These are phyloP conservation scores for Bipolaris sorokiniana DNA, from an alignment of 2,329 filamentous ascomycete species.

Conservation along the genomic window DNA sequence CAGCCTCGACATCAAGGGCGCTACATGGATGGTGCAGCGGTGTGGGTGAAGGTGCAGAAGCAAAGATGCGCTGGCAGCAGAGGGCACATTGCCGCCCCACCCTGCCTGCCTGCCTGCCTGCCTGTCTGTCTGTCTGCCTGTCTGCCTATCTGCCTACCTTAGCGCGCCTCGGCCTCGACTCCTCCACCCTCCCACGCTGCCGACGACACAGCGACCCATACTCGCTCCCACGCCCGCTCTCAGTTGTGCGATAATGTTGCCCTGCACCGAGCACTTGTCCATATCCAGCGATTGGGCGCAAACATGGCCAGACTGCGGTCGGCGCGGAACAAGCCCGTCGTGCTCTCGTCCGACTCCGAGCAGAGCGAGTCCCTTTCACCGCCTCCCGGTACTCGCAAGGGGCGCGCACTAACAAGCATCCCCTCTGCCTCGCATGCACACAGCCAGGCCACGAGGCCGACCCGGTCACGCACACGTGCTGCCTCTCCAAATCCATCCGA, in stretches of 20 bases:
- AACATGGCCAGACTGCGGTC: conserved; percentile 50
- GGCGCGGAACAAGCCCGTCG: conserved; percentile 45
- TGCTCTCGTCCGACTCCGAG: conserved; percentile 47
- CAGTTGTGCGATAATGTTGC: conserved; percentile 36
- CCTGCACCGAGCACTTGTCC: conserved; percentile 20
- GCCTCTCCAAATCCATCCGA: conserved; percentile 30
- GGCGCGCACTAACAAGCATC: conserved; percentile 34
- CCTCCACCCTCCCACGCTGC: conserved; percentile 2
- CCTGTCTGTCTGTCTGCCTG: no score
- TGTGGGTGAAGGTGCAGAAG: conserved; percentile 19
- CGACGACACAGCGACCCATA: conserved; percentile 1
- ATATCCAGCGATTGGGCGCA: conserved; percentile 36
- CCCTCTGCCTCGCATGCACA: conserved; percentile 20
- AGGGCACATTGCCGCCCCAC: conserved; percentile 2
- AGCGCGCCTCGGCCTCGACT: conserved; percentile 6
- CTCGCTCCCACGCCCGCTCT: conserved; percentile 6
- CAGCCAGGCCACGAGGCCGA: conserved; percentile 24
- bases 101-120: no score
- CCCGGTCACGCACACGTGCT: conserved; percentile 29
- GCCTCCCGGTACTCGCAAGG: conserved; percentile 41
- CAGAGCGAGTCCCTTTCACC: conserved; percentile 33
- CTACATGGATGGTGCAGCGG: conserved; percentile 20
- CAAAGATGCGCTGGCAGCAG: conserved; percentile 17
- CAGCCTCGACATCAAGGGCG: conserved; percentile 25
- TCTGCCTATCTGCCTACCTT: neutral